A percentile compares a stretch with the other conserved stretches of the same genome.
Conservation (phyloP, 2,329 filamentous ascomycete genomes). For the Coniochaeta hoffmannii region DNA sequence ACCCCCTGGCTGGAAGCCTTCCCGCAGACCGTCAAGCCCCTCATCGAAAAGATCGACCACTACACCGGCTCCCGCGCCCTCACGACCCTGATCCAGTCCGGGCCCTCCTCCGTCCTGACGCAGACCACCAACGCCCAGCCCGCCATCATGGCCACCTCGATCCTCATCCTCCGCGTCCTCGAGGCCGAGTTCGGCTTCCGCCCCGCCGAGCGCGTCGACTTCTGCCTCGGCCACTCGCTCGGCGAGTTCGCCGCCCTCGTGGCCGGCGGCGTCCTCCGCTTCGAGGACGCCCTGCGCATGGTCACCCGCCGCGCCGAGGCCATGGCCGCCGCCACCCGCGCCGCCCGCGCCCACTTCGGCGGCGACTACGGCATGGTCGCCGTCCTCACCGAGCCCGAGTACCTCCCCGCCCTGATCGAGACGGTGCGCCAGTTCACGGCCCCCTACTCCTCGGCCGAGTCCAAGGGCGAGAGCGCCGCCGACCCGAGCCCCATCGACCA, state of each 20-base stretch:
- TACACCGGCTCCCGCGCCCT: conserved; percentile 62
- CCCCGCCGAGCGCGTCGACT: conserved; percentile 62
- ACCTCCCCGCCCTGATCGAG: conserved; percentile 60
- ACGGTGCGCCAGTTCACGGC: conserved; percentile 76
- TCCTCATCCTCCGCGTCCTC: conserved; percentile 81
- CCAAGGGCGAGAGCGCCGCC: conserved; percentile 59
- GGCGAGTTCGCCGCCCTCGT: conserved; percentile 91
- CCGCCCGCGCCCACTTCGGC: conserved; percentile 58
- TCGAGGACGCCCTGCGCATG: conserved; percentile 69
- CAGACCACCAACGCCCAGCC: conserved; percentile 85
- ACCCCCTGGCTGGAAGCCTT: conserved; percentile 82
- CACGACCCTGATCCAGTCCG: conserved; percentile 69
- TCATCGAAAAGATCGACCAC: conserved; percentile 80
- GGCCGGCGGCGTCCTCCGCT: conserved; percentile 71
- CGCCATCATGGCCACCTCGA: conserved; percentile 90
- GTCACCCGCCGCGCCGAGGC: conserved; percentile 71
- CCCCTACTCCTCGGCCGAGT: conserved; percentile 44
- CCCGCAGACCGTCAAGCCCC: conserved; percentile 64
- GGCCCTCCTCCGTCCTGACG: conserved; percentile 70
- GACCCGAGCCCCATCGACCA: conserved; percentile 73
- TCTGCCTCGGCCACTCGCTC: conserved; percentile 82
- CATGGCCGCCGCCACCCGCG: conserved; percentile 70
- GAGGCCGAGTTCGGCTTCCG: conserved; percentile 79
- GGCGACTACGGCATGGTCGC: conserved; percentile 94
- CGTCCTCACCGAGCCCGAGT: conserved; percentile 76